Evolutionary conservation across 2,329 filamentous ascomycete genomes (phyloP).

Genomic region (Colletotrichum simmondsii): DNA sequence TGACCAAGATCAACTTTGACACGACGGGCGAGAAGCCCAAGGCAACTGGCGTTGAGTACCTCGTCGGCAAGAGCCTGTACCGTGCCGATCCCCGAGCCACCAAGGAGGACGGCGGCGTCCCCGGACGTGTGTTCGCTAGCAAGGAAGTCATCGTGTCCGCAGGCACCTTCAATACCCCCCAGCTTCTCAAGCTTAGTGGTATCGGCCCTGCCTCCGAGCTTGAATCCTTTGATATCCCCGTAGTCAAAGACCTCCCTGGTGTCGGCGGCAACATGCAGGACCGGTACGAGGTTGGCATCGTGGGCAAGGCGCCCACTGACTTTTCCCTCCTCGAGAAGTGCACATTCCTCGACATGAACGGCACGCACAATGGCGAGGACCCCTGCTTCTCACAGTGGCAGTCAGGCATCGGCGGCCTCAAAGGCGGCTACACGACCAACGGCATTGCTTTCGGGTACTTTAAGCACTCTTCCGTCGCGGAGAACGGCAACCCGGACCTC

Average conservation of each 20-base stretch:
- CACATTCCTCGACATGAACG: conserved; percentile 42
- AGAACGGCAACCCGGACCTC: conserved; percentile 58
- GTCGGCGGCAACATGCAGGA: conserved; percentile 63
- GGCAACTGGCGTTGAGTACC: conserved; percentile 53
- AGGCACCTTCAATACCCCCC: conserved; percentile 61
- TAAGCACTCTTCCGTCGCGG: conserved; percentile 47
- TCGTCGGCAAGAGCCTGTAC: conserved; percentile 53
- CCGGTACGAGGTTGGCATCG: conserved; percentile 51
- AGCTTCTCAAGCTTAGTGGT: conserved; percentile 58
- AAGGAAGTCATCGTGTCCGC: conserved; percentile 61
- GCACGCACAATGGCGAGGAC: conserved; percentile 40
- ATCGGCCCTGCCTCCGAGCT: conserved; percentile 57
- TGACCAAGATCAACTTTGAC: conserved; percentile 51
- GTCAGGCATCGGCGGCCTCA: conserved; percentile 40
- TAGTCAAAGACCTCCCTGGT: conserved; percentile 57
- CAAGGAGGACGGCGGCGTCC: conserved; percentile 18
- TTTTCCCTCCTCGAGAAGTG: conserved; percentile 43
- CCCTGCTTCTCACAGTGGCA: conserved; percentile 50
- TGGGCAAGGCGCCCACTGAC: conserved; percentile 38
- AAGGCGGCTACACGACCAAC: conserved; percentile 53
- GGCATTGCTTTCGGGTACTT: conserved; percentile 64
- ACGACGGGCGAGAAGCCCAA: conserved; percentile 41
- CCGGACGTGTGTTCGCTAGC: conserved; percentile 39
- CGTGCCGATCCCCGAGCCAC: conserved; percentile 51
- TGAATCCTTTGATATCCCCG: conserved; percentile 52